These are phyloP conservation scores for Solanum sejunctum DNA, from an alignment of 257 asterid species.

Conservation along the genomic window DNA sequence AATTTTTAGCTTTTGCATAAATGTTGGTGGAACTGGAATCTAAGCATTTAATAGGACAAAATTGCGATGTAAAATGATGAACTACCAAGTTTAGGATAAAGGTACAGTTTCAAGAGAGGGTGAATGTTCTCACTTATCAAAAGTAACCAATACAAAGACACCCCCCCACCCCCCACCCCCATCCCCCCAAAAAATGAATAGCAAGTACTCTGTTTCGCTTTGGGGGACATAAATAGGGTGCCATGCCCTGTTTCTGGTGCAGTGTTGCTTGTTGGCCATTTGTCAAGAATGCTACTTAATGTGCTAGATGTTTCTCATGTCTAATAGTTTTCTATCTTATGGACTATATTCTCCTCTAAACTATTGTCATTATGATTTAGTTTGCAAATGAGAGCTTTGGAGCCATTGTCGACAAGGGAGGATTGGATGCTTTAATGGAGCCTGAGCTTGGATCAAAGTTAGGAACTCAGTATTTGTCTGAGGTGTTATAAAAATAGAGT, in stretches of 20 bases:
- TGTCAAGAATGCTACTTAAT: neutral
- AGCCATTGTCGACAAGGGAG: conserved; percentile 84
- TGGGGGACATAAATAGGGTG: neutral
- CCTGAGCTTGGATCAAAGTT: conserved; percentile 68
- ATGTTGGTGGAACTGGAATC: neutral
- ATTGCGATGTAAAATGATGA: neutral
- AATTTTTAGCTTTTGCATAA: neutral
- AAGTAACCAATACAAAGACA: neutral
- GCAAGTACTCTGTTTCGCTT: neutral
- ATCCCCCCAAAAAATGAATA: neutral
- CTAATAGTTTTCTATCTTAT: neutral
- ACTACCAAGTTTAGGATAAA: neutral
- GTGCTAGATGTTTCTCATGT: neutral
- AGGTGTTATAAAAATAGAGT: conserved; percentile 37
- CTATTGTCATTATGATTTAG: conserved; percentile 26
- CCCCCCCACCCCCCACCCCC: too few species aligned
- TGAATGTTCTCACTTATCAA: neutral
- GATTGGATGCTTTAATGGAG: conserved; percentile 98
- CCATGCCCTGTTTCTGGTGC: neutral
- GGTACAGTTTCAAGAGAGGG: neutral
- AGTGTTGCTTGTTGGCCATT: neutral
- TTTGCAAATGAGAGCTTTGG: conserved; percentile 52
- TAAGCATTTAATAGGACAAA: neutral
- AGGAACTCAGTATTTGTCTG: conserved; percentile 64
- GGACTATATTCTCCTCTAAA: neutral